These are phyloP conservation scores for Halophytophthora batemanensis DNA, from an alignment of 352 stramenopile genomes.

Conservation along the genomic window DNA sequence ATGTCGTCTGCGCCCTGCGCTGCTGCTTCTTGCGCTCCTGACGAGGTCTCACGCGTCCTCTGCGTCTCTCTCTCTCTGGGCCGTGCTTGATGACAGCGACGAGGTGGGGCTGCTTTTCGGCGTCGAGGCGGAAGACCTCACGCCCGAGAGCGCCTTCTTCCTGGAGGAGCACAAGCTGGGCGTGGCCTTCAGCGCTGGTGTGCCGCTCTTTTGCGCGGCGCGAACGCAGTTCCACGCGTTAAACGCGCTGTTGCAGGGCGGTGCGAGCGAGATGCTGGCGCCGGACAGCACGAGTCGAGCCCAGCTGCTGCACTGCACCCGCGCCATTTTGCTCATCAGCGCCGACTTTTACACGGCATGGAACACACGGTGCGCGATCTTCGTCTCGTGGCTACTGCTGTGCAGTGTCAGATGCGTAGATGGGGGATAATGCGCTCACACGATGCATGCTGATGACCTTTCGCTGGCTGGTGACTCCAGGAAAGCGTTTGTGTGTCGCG, in stretches of 20 bases:
- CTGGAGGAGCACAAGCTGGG: constrained; percentile 78
- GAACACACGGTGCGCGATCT: constrained; percentile 55
- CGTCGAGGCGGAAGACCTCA: constrained; percentile 40
- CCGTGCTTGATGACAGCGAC: constrained; percentile 34
- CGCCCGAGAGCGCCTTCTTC: constrained; percentile 54
- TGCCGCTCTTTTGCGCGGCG: constrained; percentile 51
- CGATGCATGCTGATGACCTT: constrained; percentile 1
- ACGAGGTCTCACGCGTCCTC: not conserved
- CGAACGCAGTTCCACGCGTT: constrained; percentile 50
- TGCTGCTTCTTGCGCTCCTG: not conserved
- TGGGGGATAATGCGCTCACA: not conserved
- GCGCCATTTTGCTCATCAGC: constrained; percentile 68
- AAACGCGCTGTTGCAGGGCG: constrained; percentile 25
- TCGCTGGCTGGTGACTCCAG: constrained; percentile 18
- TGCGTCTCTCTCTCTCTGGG: constrained; percentile 1
- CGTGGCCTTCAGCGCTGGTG: constrained; percentile 52
- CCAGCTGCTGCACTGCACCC: constrained; percentile 50
- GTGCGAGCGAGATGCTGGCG: constrained; percentile 3
- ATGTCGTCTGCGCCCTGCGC: not conserved
- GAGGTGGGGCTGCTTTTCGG: constrained; percentile 74
- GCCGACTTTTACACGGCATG: constrained; percentile 86
- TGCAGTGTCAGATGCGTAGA: not conserved
- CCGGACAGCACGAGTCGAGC: constrained; percentile 7
- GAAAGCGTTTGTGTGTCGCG: constrained; percentile 50
- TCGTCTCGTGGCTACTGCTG: not conserved